Evolutionary conservation across 2,329 filamentous ascomycete genomes (phyloP).

Genomic region (Colletotrichum tofieldiae): DNA sequence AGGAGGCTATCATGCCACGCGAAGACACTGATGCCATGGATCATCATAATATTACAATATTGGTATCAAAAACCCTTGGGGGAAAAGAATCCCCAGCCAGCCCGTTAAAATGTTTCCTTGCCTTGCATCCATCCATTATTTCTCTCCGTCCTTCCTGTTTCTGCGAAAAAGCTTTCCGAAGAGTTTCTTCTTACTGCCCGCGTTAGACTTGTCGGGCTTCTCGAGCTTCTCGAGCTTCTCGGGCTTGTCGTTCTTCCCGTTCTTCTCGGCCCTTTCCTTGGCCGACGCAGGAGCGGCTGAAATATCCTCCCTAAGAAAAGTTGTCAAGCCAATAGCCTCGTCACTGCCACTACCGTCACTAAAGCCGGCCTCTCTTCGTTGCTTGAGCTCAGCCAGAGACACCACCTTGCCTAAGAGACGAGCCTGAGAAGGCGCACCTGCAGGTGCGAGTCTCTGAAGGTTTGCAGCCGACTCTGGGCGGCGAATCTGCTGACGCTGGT

Average conservation of each 20-base stretch:
- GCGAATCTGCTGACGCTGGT: slow-evolving; percentile 7
- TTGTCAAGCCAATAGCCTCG: slow-evolving; percentile 29
- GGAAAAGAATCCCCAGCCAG: background rate
- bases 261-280: background rate
- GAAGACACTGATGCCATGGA: background rate
- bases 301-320: slow-evolving; percentile 28
- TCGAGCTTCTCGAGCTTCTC: background rate
- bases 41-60: background rate
- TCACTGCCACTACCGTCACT: slow-evolving; percentile 16
- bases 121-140: background rate
- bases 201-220: background rate
- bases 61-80: background rate
- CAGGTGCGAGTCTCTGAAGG: background rate
- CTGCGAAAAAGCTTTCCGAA: slow-evolving; percentile 31
- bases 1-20: too few relatives aligned
- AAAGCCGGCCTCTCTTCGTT: slow-evolving; percentile 11
- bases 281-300: background rate
- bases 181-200: slow-evolving; percentile 32
- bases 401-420: slow-evolving; percentile 27
- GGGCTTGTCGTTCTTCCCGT: background rate
- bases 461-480: slow-evolving; percentile 4
- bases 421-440: background rate
- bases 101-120: background rate
- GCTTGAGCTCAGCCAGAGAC: slow-evolving; percentile 38
- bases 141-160: slow-evolving; percentile 24